phyloP scores from a whole-genome alignment of 2,329 filamentous ascomycete genomes.

The Pyrenophora graminea region DNA sequence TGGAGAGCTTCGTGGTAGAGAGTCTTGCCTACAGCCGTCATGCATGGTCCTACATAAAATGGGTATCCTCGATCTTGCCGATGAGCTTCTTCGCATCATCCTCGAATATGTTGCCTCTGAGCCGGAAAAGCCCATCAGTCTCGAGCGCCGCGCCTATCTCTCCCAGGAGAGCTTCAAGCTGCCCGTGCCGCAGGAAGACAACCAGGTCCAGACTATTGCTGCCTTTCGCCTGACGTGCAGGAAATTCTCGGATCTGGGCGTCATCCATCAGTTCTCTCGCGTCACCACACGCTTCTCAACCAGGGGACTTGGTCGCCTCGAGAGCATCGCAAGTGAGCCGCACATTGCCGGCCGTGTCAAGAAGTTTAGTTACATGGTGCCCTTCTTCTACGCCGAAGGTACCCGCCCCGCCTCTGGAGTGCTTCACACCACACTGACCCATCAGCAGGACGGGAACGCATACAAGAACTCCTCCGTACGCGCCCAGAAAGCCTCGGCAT shows the following conservation, averaged over 20 bases:
- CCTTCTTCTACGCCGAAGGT: conserved; percentile 63
- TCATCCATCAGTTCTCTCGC: conserved; percentile 56
- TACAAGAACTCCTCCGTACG: conserved; percentile 47
- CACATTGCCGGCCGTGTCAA: conserved; percentile 60
- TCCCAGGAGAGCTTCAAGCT: conserved; percentile 58
- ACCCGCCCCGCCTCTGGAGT: conserved; percentile 1
- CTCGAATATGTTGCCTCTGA: conserved; percentile 59
- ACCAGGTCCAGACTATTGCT: conserved; percentile 52
- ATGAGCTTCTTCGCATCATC: conserved; percentile 56
- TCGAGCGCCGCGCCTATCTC: conserved; percentile 56
- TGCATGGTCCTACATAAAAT: conserved; percentile 39
- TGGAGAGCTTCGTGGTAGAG: conserved; percentile 8
- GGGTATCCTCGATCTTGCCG: conserved; percentile 50
- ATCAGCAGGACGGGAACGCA: conserved; percentile 45
- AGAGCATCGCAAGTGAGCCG: conserved; percentile 54
- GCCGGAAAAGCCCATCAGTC: conserved; percentile 55
- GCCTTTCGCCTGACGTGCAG: conserved; percentile 51
- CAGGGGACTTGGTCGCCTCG: conserved; percentile 55
- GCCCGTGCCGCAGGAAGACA: conserved; percentile 48
- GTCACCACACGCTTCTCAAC: conserved; percentile 58
- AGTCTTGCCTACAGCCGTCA: conserved; percentile 22
- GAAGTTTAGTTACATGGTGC: conserved; percentile 65
- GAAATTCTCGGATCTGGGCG: conserved; percentile 51
- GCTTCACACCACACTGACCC: conserved; percentile 21
- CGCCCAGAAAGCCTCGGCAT: conserved; percentile 42